Percentiles rank a stretch among this genome's conserved stretches.
These are phyloP conservation scores for Colletotrichum theobromicola DNA, from an alignment of 2,329 filamentous ascomycete genomes.

Conservation along the genomic window DNA sequence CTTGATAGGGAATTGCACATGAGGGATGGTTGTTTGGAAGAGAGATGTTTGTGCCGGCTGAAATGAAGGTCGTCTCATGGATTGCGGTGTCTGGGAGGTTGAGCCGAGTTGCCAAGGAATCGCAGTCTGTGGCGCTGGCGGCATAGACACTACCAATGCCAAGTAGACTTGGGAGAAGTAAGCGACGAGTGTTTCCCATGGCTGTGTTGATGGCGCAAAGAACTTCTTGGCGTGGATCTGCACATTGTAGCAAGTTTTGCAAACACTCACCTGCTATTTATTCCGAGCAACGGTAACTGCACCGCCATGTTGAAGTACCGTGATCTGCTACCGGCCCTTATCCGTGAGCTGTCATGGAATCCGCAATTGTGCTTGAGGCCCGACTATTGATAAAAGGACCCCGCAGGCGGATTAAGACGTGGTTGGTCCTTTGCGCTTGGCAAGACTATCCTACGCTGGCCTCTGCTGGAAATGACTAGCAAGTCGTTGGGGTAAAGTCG, in stretches of 20 bases:
- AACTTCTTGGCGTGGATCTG: not conserved
- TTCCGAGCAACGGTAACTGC: not conserved
- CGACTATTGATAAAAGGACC: not conserved
- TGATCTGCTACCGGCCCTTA: not conserved
- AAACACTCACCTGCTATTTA: not conserved
- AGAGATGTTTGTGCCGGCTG: conserved; percentile 35
- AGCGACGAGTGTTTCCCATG: not conserved
- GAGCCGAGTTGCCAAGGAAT: not conserved
- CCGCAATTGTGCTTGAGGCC: not conserved
- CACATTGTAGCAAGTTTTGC: not conserved
- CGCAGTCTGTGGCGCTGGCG: not conserved
- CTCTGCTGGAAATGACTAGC: not conserved
- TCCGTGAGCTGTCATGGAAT: not conserved
- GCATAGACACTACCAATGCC: not conserved
- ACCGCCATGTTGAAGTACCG: conserved; percentile 1
- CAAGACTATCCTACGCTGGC: not conserved
- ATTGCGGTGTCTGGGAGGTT: conserved; percentile 30
- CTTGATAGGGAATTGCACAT: conserved; percentile 29
- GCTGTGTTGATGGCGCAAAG: not conserved
- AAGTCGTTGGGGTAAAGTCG: not conserved
- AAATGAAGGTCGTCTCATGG: not conserved
- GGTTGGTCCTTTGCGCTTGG: not conserved
- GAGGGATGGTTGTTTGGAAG: conserved; percentile 35
- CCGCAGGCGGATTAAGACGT: not conserved
- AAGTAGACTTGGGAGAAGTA: not conserved